Evolutionary conservation across 257 asterid species (phyloP).

Genomic region (Pogostemon cablin): DNA sequence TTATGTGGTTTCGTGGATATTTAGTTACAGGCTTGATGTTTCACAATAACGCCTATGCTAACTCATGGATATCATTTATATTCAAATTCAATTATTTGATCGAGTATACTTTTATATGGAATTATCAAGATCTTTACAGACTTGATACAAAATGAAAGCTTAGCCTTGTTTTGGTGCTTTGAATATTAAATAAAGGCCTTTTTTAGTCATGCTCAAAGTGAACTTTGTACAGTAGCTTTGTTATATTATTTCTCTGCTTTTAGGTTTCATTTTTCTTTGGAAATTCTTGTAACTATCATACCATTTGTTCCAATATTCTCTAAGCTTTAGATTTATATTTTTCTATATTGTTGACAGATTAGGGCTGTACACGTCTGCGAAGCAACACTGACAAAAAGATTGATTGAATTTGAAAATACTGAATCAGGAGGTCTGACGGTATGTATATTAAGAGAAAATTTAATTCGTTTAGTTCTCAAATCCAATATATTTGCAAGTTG

Average conservation of each 20-base stretch:
- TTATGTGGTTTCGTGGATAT: too few species aligned
- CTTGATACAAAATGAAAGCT: constrained; percentile 13
- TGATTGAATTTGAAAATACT: constrained; percentile 90
- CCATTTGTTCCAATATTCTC: constrained; percentile 3
- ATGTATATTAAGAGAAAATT: constrained; percentile 29
- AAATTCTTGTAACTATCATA: not conserved
- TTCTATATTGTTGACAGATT: constrained; percentile 48
- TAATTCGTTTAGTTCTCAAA: not conserved
- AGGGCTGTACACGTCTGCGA: constrained; percentile 84
- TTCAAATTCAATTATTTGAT: too few species aligned
- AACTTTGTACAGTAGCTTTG: constrained; percentile 15
- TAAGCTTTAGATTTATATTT: constrained; percentile 23
- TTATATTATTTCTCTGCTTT: constrained; percentile 9
- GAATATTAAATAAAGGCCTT: constrained; percentile 11
- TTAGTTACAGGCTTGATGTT: too few species aligned
- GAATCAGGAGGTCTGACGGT: constrained; percentile 88
- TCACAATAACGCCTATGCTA: too few species aligned
- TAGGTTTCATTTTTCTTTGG: constrained; percentile 11
- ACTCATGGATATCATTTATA: too few species aligned
- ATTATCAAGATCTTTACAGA: not conserved
- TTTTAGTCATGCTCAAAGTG: constrained; percentile 21
- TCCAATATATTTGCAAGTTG: constrained; percentile 3
- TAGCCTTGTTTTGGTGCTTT: not conserved
- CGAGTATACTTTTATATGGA: not conserved
- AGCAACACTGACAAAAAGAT: constrained; percentile 80